phyloP scores from a whole-genome alignment of 352 stramenopile species.

The Pythium monospermum region DNA sequence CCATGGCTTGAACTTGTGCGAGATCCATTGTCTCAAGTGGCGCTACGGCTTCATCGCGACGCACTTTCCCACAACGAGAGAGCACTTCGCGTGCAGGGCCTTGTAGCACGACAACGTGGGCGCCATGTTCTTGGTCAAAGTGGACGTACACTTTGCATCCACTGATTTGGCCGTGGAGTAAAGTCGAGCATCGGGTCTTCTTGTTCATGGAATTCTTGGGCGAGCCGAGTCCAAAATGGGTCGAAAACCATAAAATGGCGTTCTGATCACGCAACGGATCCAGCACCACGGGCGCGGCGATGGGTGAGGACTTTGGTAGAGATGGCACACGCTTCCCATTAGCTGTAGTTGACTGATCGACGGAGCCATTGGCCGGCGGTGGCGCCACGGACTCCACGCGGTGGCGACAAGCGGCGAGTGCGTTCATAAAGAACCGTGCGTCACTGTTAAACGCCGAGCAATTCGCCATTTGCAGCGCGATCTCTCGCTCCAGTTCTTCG shows the following conservation, averaged over 20 bases:
- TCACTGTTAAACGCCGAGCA: conserved; percentile 30
- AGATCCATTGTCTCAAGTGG: conserved; percentile 39
- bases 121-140: conserved; percentile 44
- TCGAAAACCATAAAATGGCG: conserved; percentile 41
- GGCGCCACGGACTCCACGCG: conserved; percentile 18
- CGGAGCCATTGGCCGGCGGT: neutral
- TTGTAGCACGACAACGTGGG: conserved; percentile 43
- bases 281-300: conserved; percentile 34
- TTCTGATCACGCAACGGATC: conserved; percentile 42
- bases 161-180: conserved; percentile 39
- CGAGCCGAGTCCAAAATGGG: conserved; percentile 29
- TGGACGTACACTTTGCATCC: conserved; percentile 52
- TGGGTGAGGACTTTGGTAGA: conserved; percentile 31
- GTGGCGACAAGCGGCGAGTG: conserved; percentile 36
- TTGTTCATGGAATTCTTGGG: conserved; percentile 27
- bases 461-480: conserved; percentile 35
- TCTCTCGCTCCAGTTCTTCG: conserved; percentile 44
- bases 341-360: no score
- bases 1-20: conserved; percentile 37
- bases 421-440: conserved; percentile 35
- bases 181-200: conserved; percentile 35
- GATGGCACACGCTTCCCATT: conserved; percentile 25
- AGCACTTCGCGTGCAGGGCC: conserved; percentile 44
- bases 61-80: conserved; percentile 41
- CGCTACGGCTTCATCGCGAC: conserved; percentile 18